These are phyloP conservation scores for Chaetoceros muelleri DNA, from an alignment of 108 stramenopile species.

Conservation along the genomic window DNA sequence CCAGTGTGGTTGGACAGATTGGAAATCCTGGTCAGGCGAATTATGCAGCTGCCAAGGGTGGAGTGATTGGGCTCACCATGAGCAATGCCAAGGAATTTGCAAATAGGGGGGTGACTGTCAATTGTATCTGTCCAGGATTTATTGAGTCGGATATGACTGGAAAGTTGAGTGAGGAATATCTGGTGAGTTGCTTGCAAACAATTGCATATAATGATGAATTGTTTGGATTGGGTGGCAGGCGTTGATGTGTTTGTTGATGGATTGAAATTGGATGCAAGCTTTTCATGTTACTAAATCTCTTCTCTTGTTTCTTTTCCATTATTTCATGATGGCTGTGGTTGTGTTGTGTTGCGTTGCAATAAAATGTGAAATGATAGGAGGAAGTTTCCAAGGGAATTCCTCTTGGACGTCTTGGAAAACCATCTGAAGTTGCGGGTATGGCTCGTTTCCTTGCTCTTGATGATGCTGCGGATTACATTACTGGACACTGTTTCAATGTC, in stretches of 20 bases:
- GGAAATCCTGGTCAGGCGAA: slow-evolving; percentile 95
- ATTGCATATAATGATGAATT: background rate
- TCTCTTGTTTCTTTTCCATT: background rate
- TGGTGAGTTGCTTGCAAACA: slow-evolving; percentile 31
- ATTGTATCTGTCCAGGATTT: slow-evolving; percentile 83
- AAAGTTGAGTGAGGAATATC: slow-evolving; percentile 37
- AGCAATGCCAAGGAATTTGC: slow-evolving; percentile 89
- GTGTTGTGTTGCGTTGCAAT: too few relatives aligned
- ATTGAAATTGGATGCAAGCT: background rate
- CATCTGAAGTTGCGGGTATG: slow-evolving; percentile 86
- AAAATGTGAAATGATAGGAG: slow-evolving; percentile 16
- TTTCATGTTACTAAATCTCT: background rate
- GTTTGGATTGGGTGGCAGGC: slow-evolving; percentile 11
- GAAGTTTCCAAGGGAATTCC: slow-evolving; percentile 69
- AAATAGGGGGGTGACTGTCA: slow-evolving; percentile 64
- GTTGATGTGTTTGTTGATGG: background rate
- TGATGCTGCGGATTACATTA: slow-evolving; percentile 83
- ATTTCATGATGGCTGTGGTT: too few relatives aligned
- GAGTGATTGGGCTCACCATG: slow-evolving; percentile 83
- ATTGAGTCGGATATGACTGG: slow-evolving; percentile 86
- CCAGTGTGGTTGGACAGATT: slow-evolving; percentile 93
- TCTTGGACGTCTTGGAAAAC: slow-evolving; percentile 77
- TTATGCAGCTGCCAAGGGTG: slow-evolving; percentile 91
- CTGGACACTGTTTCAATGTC: slow-evolving; percentile 90
- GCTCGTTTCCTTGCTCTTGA: slow-evolving; percentile 83